These are phyloP conservation scores for Trichothecium roseum DNA, from an alignment of 2,329 filamentous ascomycete species.

Conservation along the genomic window DNA sequence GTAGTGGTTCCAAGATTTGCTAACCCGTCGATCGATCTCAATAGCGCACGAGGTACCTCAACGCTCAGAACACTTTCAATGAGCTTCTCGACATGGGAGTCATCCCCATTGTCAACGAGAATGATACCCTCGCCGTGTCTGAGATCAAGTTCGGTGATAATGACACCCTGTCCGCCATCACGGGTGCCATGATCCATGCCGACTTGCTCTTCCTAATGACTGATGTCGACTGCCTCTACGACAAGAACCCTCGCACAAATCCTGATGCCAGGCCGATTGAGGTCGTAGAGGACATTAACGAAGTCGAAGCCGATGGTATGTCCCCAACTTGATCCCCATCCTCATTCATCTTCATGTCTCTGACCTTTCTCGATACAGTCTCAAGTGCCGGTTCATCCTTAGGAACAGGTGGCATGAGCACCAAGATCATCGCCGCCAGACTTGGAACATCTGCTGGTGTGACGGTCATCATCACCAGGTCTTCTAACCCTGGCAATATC, in stretches of 20 bases:
- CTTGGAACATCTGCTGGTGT: slow-evolving; percentile 91
- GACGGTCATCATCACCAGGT: slow-evolving; percentile 89
- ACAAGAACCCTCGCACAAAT: slow-evolving; percentile 82
- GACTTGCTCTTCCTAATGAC: slow-evolving; percentile 98
- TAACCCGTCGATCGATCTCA: not conserved
- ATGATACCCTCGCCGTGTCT: slow-evolving; percentile 90
- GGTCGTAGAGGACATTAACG: slow-evolving; percentile 79
- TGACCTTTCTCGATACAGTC: slow-evolving; percentile 35
- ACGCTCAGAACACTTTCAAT: slow-evolving; percentile 89
- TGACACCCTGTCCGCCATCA: slow-evolving; percentile 92
- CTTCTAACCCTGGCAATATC: slow-evolving; percentile 89
- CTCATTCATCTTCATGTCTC: not conserved
- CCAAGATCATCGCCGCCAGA: slow-evolving; percentile 88
- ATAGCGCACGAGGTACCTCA: slow-evolving; percentile 89
- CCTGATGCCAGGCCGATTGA: slow-evolving; percentile 84
- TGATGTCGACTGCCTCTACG: slow-evolving; percentile 94
- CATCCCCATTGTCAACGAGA: slow-evolving; percentile 97
- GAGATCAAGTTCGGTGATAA: slow-evolving; percentile 99
- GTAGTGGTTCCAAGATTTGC: not conserved
- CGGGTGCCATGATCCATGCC: slow-evolving; percentile 92
- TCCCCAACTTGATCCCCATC: not conserved
- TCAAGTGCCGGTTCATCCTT: slow-evolving; percentile 81
- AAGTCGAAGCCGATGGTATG: slow-evolving; percentile 69
- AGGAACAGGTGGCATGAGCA: slow-evolving; percentile 94
- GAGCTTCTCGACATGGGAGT: slow-evolving; percentile 90